Evolutionary conservation across 2,329 filamentous ascomycete species (phyloP), one percentile per base, ranked within the genome.

Genomic region (Trichoderma pleuroti): DNA sequence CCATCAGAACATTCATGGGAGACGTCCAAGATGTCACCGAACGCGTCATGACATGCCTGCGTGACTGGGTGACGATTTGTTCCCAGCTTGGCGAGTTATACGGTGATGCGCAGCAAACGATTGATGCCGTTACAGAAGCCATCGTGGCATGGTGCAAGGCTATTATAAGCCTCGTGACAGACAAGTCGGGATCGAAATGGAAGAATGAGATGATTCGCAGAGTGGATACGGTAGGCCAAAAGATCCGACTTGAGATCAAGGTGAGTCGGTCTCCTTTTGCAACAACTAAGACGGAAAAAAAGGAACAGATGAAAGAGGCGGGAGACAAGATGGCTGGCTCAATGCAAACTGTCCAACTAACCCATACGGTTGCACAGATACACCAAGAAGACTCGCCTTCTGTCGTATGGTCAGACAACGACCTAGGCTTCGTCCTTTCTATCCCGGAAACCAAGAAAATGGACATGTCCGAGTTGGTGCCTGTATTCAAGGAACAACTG

Each of bases 401-500:
- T 42, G 36, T 42, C 36, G 7, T 2, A 42, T 42, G 16, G 36
- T 42, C 36, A 9, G 36, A 42, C 1, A 7, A 42, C 18, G 36
- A 18, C 16, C 36, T 4, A 42, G 36, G 36, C 18, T 18, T 42
- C 36, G 16, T 42, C 36, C 16, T 42, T 18, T 42, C 1, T 42
- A 42, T 42, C 8, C 16, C 36, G 4, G 36, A 42, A 42, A 4
- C 7, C 16, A 18, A 42, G 9, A 4, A 4, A 18, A 42, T 42
- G 16, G 36, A 42, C 7, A 9, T 42, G 8, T 42, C 4, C 7
- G 1, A 4, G 4, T 4, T 42, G 8, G 16, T 18, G 9, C 7
- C 0, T 42, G 0, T 2, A 18, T 42, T 42, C 16, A 42, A 42
- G 16, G 2, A 18, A 0, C 36, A 42, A 42, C 16, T 42, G 0